Percentiles rank a stretch among this genome's conserved stretches.
phyloP scores from a whole-genome alignment of 805 yeast species.

The Schizosaccharomyces lindneri region DNA sequence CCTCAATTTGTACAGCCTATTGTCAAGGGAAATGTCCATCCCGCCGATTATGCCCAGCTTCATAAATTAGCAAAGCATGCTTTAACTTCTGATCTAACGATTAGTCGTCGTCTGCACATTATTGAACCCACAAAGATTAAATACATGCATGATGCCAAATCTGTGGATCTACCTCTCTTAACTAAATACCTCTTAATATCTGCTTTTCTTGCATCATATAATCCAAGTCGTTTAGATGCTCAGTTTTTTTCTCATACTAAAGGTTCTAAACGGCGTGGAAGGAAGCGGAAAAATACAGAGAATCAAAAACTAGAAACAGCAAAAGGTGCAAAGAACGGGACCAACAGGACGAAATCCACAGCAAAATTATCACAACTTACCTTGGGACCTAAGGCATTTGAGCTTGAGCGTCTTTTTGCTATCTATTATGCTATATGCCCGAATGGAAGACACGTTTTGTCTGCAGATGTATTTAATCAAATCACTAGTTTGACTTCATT shows the following conservation, averaged over 20 bases:
- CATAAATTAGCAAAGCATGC: neutral
- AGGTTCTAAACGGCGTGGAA: neutral
- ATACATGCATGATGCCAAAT: neutral
- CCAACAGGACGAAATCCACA: neutral
- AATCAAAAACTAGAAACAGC: neutral
- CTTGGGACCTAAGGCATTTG: constrained; percentile 1
- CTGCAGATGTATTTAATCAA: neutral
- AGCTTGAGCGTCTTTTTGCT: neutral
- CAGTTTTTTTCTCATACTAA: neutral
- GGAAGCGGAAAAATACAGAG: neutral
- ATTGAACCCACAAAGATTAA: neutral
- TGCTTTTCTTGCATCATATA: constrained; percentile 2
- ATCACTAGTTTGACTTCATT: neutral
- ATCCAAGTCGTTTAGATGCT: neutral
- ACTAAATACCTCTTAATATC: neutral
- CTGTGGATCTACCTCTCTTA: neutral
- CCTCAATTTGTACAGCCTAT: neutral
- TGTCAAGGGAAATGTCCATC: neutral
- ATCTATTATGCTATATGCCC: neutral
- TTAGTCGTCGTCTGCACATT: neutral
- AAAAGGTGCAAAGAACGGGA: neutral
- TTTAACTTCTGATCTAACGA: neutral
- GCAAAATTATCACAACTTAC: neutral
- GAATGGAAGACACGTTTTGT: neutral
- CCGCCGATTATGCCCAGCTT: constrained; percentile 1